Base-by-base conservation (phyloP, 768 basidiomycete species). In the Rubroboletus satanas region DNA sequence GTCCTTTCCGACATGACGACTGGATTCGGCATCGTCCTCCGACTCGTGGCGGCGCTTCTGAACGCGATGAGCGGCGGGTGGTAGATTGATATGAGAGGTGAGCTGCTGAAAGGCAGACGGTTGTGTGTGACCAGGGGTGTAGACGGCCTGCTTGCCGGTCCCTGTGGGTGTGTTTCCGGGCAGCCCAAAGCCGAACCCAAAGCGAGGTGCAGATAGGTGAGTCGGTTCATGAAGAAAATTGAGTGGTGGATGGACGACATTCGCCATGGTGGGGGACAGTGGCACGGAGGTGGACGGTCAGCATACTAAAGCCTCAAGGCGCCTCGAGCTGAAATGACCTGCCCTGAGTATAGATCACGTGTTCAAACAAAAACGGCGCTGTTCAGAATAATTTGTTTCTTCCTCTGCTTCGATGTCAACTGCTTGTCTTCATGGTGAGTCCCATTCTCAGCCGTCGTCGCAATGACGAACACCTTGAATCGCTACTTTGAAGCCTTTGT, bases 401-500 rank as follows among this genome's bases (percentile, higher is more conserved):
- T 37, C n/a, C 1, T 26, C 8, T 8, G 7, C 5, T 17, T 32
- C 9, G 7, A 49, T 15, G 28, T 17, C 33, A 7, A 6, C 10
- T 21, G 9, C 1, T 5, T 1, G 12, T 59, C 36, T 45, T 66
- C 41, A 45, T 49, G 58, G 74, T 73, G 71, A 77, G 74, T 71
- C 31, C 52, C 59, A 28, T 62, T 52, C 62, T 26, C 43, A 35
- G 15, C 32, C 35, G 8, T 52, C 45, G 54, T 56, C 50, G 66
- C 73, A 33, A 72, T 80, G 89, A 91, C 78, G 88, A 90, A 68
- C 78, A 69, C 71, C 60, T 76, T 73, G 88, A 89, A 91, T 90
- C 88, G 88, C 88, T 90, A 91, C 89, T 83, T 89, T 69, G 89
- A 91, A 83, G 83, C 62, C 67, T 69, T 58, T 26, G 7, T 55